Evolutionary conservation across 208 protist species (phyloP), one percentile per base, ranked within the genome.

Genomic region (Trypanosoma mega): DNA sequence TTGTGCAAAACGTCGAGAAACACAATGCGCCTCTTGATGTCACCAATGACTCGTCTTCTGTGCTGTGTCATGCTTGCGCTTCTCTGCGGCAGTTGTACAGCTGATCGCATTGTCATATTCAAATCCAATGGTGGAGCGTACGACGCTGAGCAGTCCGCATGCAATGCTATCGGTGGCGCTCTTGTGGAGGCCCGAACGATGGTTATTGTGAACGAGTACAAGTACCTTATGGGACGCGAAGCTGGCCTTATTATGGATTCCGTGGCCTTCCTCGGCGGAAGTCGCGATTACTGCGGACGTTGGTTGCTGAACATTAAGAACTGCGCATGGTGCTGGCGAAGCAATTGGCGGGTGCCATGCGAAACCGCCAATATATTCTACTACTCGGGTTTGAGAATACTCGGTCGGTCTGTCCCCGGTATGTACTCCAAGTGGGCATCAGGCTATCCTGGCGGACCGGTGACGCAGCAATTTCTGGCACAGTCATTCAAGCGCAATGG

Each of bases 361-460:
- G n/a, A 7, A 8, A 18, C 27, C 2, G 11, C 6, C 8, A 21
- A 21, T 26, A 5, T 26, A 0, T 62, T 62, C 26, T 62, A 62
- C 41, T 16, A 7, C 29, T 51, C 41, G 3, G 2, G 41, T 3
- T 14, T 62, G 20, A 26, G 43, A 43, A 21, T 34, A 2, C 39
- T 18, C 16, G 55, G 43, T 1, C 37, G 53, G 3, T 12, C 37
- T 9, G 24, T 34, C 4, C 37, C 53, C 18, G 53, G 37, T 21
- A 59, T 62, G 55, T 62, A n/a, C 16, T 39, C 37, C 12, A 48
- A 62, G n/a, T 62, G 39, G 39, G 55, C 29, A 21, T 9, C 1
- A 7, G 21, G 5, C 18, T 62, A 51, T 18, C 55, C 55, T 2
- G 23, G 21, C 0, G 37, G 53, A 3, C 53, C 53, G 12, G 21